Evolutionary conservation across 495 filamentous ascomycete genomes (phyloP).

Genomic region (Neurospora cerealis): DNA sequence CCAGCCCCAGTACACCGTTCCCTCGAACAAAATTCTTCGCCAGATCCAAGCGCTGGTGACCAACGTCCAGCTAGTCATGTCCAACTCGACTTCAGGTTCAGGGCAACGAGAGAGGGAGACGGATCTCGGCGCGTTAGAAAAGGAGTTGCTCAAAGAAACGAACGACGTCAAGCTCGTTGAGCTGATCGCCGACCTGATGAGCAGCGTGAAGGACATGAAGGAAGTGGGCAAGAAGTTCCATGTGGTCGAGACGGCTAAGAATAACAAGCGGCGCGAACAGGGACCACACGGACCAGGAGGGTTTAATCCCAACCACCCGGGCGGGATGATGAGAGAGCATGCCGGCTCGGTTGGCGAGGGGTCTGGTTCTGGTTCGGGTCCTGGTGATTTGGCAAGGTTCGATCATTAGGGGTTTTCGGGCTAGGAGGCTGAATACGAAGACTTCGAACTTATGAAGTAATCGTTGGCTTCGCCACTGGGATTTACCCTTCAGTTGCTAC

Average conservation of each 20-base stretch:
- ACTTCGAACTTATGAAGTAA: background rate
- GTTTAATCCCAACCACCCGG: background rate
- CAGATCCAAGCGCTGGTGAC: conserved; percentile 55
- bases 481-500: background rate
- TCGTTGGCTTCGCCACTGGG: background rate
- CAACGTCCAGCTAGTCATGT: conserved; percentile 50
- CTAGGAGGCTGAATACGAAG: background rate
- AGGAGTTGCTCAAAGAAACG: conserved; percentile 53
- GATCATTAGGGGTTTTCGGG: background rate
- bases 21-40: conserved; percentile 52
- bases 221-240: conserved; percentile 64
- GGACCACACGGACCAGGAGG: background rate
- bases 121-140: conserved; percentile 41
- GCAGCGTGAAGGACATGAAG: conserved; percentile 54
- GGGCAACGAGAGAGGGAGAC: conserved; percentile 7
- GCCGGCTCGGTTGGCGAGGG: background rate
- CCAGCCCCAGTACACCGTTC: conserved; percentile 40
- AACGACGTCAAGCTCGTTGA: conserved; percentile 70
- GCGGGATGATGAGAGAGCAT: background rate
- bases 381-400: background rate
- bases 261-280: background rate
- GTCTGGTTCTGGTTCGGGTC: background rate
- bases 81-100: conserved; percentile 8
- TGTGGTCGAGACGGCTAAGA: conserved; percentile 43
- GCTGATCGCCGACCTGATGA: conserved; percentile 57